A percentile compares a stretch with the other conserved stretches of the same genome.
Evolutionary conservation across 352 stramenopile genomes (phyloP).

Genomic region (Globisporangium rhizosaccharum): DNA sequence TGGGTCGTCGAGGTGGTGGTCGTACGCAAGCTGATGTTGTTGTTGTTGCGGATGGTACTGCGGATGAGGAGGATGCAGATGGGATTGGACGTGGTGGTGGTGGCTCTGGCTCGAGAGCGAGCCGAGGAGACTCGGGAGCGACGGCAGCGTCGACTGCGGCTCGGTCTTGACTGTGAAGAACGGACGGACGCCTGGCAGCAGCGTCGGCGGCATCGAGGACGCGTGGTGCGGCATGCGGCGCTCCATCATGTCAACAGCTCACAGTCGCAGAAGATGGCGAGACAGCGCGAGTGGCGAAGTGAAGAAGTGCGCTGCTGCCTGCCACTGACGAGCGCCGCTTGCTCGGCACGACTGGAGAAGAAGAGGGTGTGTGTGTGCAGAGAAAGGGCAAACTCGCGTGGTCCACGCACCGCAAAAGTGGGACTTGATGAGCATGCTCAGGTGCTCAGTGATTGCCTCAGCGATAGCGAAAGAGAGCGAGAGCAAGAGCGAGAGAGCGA

Average conservation of each 20-base stretch:
- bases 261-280: too few relatives aligned
- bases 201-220: background rate
- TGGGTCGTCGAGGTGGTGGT: background rate
- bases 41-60: background rate
- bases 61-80: background rate
- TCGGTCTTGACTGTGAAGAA: conserved; percentile 12
- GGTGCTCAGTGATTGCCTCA: too few relatives aligned
- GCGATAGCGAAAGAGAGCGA: too few relatives aligned
- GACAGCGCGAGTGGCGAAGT: conserved; percentile 6
- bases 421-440: too few relatives aligned
- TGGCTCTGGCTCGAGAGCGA: conserved; percentile 2
- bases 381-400: too few relatives aligned
- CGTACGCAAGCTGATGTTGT: background rate
- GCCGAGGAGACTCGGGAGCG: conserved; percentile 11
- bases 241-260: conserved; percentile 4
- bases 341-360: conserved; percentile 1
- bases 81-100: background rate
- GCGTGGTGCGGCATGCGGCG: conserved; percentile 2
- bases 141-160: conserved; percentile 9
- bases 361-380: background rate
- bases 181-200: conserved; percentile 8
- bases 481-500: too few relatives aligned
- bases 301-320: background rate
- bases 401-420: too few relatives aligned
- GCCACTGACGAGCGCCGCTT: background rate